Evolutionary conservation across 1,284 basidiomycete species (phyloP), one percentile per base, ranked within the genome.

Genomic region (Albatrellus sp.): DNA sequence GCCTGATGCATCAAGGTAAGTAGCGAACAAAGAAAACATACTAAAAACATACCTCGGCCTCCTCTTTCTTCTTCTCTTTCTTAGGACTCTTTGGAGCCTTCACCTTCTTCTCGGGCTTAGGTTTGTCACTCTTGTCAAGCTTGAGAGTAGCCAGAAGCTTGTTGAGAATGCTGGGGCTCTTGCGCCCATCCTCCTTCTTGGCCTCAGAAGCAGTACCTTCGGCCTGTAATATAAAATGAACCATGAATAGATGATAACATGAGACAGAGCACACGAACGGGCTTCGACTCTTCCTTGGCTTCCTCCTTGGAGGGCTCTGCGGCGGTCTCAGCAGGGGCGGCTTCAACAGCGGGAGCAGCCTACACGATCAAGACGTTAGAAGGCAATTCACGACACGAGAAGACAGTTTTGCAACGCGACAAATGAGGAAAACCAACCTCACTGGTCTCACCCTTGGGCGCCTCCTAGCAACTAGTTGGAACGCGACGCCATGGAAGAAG

Each of bases 141-240:
- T n/a, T 74, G 74, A 88, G 81, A 19, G 82, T 75, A 36, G 75
- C 75, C 43, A 88, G 73, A 50, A 88, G 67, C 64, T 81, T 88
- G 51, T 73, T 56, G 43, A 88, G 65, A 49, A 87, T 52, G 43
- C 72, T 61, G n/a, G 85, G 84, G 65, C 81, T 84, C 75, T 81
- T 85, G 54, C 82, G 80, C 51, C 70, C 68, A 14, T 82, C 79
- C 52, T 82, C 80, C 66, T 81, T 81, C 73, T 80, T 79, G 10
- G 60, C 55, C 51, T 76, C 75, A 43, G 65, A 58, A 45, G 70
- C 55, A 38, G 64, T 60, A 40, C 62, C 58, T 69, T 66, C 52
- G 36, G 57, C 49, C 59, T 58, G 16, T 8, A 30, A 20, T 3
- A 40, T 39, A 51, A 12, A 16, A 46, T 38, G 42, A 47, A 7